A percentile compares a stretch with the other conserved stretches of the same genome.
phyloP scores from a whole-genome alignment of 1,284 basidiomycete species.

The Athelia psychrophila region DNA sequence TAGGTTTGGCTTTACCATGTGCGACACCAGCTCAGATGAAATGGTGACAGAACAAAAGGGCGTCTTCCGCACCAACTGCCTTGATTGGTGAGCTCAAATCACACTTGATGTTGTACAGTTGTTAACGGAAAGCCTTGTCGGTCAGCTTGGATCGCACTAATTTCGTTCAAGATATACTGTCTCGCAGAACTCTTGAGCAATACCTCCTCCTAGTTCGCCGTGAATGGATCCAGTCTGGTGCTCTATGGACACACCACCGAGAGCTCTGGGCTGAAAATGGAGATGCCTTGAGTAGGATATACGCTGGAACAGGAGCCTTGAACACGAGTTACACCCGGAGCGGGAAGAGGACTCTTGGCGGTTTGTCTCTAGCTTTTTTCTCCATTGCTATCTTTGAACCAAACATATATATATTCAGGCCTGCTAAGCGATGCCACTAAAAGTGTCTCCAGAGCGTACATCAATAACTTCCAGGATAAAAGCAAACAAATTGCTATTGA shows the following conservation, averaged over 20 bases:
- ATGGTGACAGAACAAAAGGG: constrained; percentile 85
- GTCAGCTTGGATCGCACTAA: constrained; percentile 94
- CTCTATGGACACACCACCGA: constrained; percentile 85
- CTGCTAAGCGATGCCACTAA: constrained; percentile 96
- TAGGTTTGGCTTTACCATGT: constrained; percentile 83
- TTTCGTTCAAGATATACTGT: constrained; percentile 92
- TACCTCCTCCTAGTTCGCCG: constrained; percentile 67
- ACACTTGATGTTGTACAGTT: constrained; percentile 2
- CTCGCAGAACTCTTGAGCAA: constrained; percentile 72
- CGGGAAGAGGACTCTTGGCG: constrained; percentile 90
- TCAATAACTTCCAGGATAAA: constrained; percentile 98
- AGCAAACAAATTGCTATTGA: constrained; percentile 95
- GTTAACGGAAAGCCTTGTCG: constrained; percentile 9
- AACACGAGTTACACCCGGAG: constrained; percentile 95
- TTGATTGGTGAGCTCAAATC: constrained; percentile 74
- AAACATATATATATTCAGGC: constrained; percentile 37
- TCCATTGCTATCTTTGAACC: background rate
- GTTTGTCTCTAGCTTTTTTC: constrained; percentile 29
- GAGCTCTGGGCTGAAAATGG: constrained; percentile 98
- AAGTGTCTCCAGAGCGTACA: constrained; percentile 92
- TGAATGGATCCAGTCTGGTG: constrained; percentile 69
- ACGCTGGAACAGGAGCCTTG: constrained; percentile 95
- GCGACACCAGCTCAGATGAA: constrained; percentile 62
- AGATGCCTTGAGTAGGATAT: constrained; percentile 87
- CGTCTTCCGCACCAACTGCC: constrained; percentile 91